These are phyloP conservation scores for Aspergillus uvarum DNA, from an alignment of 2,329 filamentous ascomycete species.

Conservation along the genomic window DNA sequence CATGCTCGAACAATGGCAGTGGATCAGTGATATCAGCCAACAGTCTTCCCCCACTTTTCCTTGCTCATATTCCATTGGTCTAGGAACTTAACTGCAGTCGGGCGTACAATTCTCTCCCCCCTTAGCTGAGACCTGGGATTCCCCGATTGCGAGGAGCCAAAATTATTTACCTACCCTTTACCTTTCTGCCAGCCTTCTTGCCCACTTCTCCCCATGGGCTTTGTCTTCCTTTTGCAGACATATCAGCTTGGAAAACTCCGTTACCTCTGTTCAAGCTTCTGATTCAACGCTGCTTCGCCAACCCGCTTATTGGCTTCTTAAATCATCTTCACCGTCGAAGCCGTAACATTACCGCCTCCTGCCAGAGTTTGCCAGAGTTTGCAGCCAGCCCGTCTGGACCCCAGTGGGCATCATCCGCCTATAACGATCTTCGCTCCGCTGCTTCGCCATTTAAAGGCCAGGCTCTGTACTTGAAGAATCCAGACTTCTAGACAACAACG, in stretches of 20 bases:
- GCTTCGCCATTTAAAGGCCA: no score
- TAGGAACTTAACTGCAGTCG: slow-evolving; percentile 14
- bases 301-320: not conserved
- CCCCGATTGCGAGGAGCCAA: slow-evolving; percentile 4
- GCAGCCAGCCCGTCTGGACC: not conserved
- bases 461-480: not conserved
- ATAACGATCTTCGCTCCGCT: not conserved
- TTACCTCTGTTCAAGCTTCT: not conserved
- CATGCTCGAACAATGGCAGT: slow-evolving; percentile 17
- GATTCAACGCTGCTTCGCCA: not conserved
- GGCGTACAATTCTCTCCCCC: slow-evolving; percentile 5
- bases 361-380: not conserved
- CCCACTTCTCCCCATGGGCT: not conserved
- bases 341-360: not conserved
- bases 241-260: not conserved
- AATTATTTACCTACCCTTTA: not conserved
- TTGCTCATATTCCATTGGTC: slow-evolving; percentile 16
- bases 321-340: not conserved
- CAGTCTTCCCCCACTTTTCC: slow-evolving; percentile 15
- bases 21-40: slow-evolving; percentile 23
- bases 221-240: not conserved
- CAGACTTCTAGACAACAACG: not conserved
- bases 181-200: not conserved
- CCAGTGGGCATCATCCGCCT: not conserved
- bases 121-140: slow-evolving; percentile 11